Base-by-base conservation (phyloP, 306 rosid species). In the Inga oerstediana region DNA sequence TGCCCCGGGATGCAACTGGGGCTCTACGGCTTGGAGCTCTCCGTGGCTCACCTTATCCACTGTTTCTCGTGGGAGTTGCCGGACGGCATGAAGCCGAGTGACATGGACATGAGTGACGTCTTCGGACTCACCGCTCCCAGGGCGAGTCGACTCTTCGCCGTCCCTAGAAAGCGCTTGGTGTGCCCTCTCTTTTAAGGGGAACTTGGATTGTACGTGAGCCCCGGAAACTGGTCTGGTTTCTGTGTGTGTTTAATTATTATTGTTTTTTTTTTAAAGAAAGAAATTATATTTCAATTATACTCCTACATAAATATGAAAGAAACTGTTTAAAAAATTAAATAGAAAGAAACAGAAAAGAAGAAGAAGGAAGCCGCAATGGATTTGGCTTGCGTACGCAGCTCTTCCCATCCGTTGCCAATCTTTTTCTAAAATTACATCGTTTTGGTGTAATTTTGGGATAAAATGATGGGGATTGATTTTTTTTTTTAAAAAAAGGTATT, bases 1-100 rank as follows among this genome's bases (percentile, higher is more conserved):
- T 95, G 98, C 84, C 98, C 98, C 0, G 98, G 98, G 0, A 95
- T 95, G 98, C 94, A 89, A 48, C 85, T 95, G 16, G 98, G 97
- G 27, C 88, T 95, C 0, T 93, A 90, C 67, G 88, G 97, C 43
- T 88, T 95, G 34, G 97, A 94, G 74, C 43, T 90, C 91, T 85
- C 97, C 0, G 94, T 95, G 84, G 90, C 89, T 4, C 92, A 95
- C 85, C 85, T 95, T 10, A 88, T 93, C 49, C 98, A 95, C 34
- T 91, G 97, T 76, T 95, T 95, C 84, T 87, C 87, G 44, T 95
- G 97, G 98, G 92, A 95, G 74, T 82, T 95, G 39, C 95, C 98
- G 0, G 90, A 90, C 20, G 97, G 97, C 34, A 91, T 95, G 95
- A 95, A 95, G 67, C 91, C 95, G 0, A 88, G 83, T 32, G 98